Evolutionary conservation across 345 rosid species (phyloP), one percentile per base, ranked within the genome.

Genomic region (Schrenkiella parvula): DNA sequence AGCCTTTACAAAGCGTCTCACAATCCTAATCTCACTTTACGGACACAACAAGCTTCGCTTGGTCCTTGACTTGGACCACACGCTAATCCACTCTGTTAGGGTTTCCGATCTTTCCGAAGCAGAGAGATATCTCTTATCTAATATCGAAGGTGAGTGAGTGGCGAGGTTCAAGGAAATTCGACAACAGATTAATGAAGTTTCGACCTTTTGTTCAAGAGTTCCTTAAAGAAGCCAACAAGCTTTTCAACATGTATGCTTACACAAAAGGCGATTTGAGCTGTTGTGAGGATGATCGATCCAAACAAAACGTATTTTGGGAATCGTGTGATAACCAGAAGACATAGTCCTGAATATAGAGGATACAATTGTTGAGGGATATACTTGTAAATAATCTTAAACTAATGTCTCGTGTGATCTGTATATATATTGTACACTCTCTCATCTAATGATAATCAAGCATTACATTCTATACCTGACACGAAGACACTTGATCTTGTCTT

Each of bases 1-100:
- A 21, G 22, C 63, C 3, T 42, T 21, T 12, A 72, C 70, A 52
- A 72, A 72, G 56, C 64, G 61, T 29, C 70, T 72, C 63, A 42
- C 62, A 29, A 63, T 70, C 55, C 64, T 72, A 72, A 52, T 23
- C 70, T 52, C 76, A 15, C n/a, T 72, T 31, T 5, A 72, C 70
- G 21, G 6, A 25, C 41, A 46, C 26, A 65, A 56, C 57, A 73
- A 73, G 23, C 71, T 73, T 56, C 58, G 55, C 60, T 73, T 73
- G 22, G 52, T 73, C 2, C 78, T 73, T 73, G 78, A 66, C 78
- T 57, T 74, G 72, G 78, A 74, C 67, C 53, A 58, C 38, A 74
- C 72, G 72, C 47, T 74, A 29, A 4, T 67, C 31, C 39, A 74
- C 56, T 37, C 63, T 23, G 21, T 59, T 10, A 51, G 0, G 10